Base-by-base conservation (phyloP, 179 eudicot species). In the Drosera spatulata region DNA sequence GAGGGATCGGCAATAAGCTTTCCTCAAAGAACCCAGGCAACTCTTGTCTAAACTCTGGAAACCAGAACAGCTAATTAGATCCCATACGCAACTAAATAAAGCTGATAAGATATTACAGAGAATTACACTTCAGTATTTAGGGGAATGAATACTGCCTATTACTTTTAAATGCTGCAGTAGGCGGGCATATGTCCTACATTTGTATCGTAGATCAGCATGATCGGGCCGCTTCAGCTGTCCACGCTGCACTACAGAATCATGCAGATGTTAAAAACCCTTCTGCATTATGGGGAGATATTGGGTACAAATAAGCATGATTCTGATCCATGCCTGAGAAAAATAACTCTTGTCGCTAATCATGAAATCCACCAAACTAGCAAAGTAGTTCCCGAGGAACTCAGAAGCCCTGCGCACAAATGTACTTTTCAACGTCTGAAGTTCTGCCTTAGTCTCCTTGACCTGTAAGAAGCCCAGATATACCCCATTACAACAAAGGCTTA, bases 141-240 rank as follows among this genome's bases (percentile, higher is more conserved):
- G 33, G 33, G 33, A 22, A 22, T 22, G 33, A 22, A 22, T 22
- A 22, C 33, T 22, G 33, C 33, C 33, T 22, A 44, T 53, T 33
- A 93, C 99, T 90, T 93, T 93, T 68, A 93, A 50, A 78, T 93
- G 95, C 58, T 93, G 99, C 74, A 93, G 72, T 56, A 93, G 94
- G 65, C 95, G 95, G 75, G 99, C 99, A 76, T 93, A 93, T 13
- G 97, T 86, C 83, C 94, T 79, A 86, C 95, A 89, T 81, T 86
- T 89, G 63, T 78, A 89, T 54, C 97, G 76, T 61, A 93, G 84
- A 83, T 89, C 99, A 75, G 95, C 91, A 73, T 93, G 99, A 75
- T 93, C 97, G 50, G 99, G 99, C 74, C 97, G 84, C 82, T 93
- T 93, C 52, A 93, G 64, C 51, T 86, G 95, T 62, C 99, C 99